Conservation (phyloP, 495 filamentous ascomycete genomes). For the Aspergillus sclerotiicarbonarius region DNA sequence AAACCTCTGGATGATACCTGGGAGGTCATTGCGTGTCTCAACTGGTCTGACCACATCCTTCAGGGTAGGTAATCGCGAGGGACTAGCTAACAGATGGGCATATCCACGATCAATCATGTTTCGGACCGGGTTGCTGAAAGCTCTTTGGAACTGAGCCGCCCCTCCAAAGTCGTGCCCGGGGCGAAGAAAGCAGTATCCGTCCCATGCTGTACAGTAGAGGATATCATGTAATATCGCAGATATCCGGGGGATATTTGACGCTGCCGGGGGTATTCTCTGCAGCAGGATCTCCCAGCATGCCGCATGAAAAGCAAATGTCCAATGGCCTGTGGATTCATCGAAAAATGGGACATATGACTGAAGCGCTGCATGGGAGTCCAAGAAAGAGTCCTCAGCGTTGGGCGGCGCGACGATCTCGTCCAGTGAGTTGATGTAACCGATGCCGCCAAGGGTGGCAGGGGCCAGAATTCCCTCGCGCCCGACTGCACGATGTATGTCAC, state of each 20-base stretch:
- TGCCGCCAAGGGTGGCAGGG: slow-evolving; percentile 1
- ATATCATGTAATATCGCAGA: background rate
- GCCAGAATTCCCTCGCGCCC: background rate
- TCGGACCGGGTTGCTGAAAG: background rate
- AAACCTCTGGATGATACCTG: too few species aligned
- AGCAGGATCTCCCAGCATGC: slow-evolving; percentile 10
- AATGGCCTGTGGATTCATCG: background rate
- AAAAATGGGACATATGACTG: background rate
- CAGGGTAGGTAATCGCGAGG: background rate
- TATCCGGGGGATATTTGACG: background rate
- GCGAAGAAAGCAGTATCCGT: background rate
- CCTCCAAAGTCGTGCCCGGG: slow-evolving; percentile 14
- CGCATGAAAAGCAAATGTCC: slow-evolving; percentile 3
- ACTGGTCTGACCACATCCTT: background rate
- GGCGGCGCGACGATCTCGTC: background rate
- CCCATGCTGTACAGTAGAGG: slow-evolving; percentile 7
- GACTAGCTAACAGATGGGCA: background rate
- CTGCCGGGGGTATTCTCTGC: slow-evolving; percentile 1
- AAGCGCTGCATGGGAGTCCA: background rate
- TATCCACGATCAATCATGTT: slow-evolving; percentile 1
- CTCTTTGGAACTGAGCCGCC: slow-evolving; percentile 3
- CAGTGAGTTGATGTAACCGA: slow-evolving; percentile 3
- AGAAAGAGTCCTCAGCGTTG: background rate
- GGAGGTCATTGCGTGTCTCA: too few species aligned
- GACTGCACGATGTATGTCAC: background rate